Evolutionary conservation across 1,139 yeast genomes (phyloP).

Genomic region (Wickerhamiella infanticola): DNA sequence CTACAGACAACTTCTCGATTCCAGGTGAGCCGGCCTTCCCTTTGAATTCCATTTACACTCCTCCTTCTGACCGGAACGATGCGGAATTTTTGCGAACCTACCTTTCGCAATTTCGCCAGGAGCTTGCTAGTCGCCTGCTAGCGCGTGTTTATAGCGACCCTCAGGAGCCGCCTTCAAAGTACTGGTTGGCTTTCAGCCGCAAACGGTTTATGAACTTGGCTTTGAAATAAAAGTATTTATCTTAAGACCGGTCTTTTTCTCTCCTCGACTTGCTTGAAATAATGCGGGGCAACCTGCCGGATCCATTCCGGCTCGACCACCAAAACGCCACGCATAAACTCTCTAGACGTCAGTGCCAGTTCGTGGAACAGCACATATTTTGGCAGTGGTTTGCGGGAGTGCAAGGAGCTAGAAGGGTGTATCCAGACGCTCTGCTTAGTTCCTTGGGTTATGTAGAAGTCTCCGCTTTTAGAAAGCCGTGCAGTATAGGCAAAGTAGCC

Average conservation of each 20-base stretch:
- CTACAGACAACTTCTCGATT: constrained; percentile 73
- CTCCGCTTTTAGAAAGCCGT: constrained; percentile 53
- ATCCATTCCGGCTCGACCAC: constrained; percentile 55
- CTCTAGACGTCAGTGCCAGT: constrained; percentile 71
- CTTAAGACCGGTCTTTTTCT: not conserved
- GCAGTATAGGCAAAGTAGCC: constrained; percentile 82
- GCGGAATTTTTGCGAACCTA: constrained; percentile 67
- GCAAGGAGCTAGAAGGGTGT: constrained; percentile 69
- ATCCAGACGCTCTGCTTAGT: constrained; percentile 52
- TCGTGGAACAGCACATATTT: constrained; percentile 66
- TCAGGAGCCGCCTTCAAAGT: constrained; percentile 32
- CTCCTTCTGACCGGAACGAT: constrained; percentile 63
- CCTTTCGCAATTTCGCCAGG: constrained; percentile 88
- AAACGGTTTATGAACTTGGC: constrained; percentile 88
- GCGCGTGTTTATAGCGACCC: constrained; percentile 48
- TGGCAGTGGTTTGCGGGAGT: constrained; percentile 37
- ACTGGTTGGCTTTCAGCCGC: constrained; percentile 92
- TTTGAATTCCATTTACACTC: constrained; percentile 61
- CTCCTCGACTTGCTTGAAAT: constrained; percentile 16
- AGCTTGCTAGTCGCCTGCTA: constrained; percentile 67
- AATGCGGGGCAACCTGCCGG: constrained; percentile 50
- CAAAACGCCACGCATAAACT: constrained; percentile 78
- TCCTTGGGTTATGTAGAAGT: constrained; percentile 47
- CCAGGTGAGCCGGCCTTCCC: constrained; percentile 97
- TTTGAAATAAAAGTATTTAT: constrained; percentile 16